Percentiles rank a stretch among this genome's conserved stretches.
Evolutionary conservation across 805 yeast genomes (phyloP).

Genomic region (Lachancea quebecensis): DNA sequence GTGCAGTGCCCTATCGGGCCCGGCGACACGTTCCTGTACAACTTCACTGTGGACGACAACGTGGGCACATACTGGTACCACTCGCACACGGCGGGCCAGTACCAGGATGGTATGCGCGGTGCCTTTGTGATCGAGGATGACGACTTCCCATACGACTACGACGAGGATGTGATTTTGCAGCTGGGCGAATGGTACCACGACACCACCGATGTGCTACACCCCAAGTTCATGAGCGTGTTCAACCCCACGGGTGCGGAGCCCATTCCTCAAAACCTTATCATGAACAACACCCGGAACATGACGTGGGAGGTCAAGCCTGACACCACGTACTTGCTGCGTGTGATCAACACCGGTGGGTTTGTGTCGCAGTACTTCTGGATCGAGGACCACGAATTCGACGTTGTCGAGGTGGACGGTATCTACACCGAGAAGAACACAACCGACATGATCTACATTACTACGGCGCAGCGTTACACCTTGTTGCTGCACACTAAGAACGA

Average conservation of each 20-base stretch:
- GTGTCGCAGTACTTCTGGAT: conserved; percentile 83
- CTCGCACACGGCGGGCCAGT: conserved; percentile 84
- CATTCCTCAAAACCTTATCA: conserved; percentile 70
- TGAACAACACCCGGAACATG: conserved; percentile 74
- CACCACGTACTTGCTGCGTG: conserved; percentile 74
- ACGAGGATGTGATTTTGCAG: conserved; percentile 66
- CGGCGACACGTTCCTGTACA: conserved; percentile 65
- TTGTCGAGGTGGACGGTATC: conserved; percentile 90
- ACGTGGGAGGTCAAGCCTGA: conserved; percentile 78
- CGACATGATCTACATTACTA: conserved; percentile 67
- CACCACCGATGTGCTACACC: conserved; percentile 40
- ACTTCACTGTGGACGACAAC: conserved; percentile 78
- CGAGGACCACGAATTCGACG: conserved; percentile 80
- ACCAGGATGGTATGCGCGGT: conserved; percentile 90
- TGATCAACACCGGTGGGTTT: conserved; percentile 85
- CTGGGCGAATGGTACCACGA: conserved; percentile 87
- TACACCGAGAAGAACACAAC: conserved; percentile 72
- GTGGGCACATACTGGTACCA: conserved; percentile 96
- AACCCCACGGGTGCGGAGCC: conserved; percentile 99
- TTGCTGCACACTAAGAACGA: conserved; percentile 65
- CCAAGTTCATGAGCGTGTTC: conserved; percentile 55
- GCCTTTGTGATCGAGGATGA: conserved; percentile 68
- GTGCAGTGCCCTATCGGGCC: conserved; percentile 92
- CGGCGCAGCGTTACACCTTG: conserved; percentile 87
- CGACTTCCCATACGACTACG: conserved; percentile 64